phyloP scores from a whole-genome alignment of 192 early-diverging fungal species.

The Gryganskiella cystojenkinii region DNA sequence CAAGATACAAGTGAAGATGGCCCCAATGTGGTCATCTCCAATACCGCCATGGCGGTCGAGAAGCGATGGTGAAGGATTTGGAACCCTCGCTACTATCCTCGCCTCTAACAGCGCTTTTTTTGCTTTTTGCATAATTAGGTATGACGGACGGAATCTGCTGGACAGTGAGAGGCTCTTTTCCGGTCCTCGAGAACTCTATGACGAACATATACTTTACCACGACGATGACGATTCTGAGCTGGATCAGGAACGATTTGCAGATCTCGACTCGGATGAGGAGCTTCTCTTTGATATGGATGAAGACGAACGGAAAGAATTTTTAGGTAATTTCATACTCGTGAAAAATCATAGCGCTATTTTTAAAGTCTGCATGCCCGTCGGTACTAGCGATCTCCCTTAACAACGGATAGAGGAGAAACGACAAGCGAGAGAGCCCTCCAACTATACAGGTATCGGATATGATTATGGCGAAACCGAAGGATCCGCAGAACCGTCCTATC shows the following conservation, averaged over 20 bases:
- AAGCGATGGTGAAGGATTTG: too few relatives aligned
- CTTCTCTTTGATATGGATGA: conserved; percentile 62
- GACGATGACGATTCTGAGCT: neutral
- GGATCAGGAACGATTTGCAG: conserved; percentile 66
- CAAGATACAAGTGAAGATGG: too few relatives aligned
- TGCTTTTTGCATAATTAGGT: conserved; percentile 51
- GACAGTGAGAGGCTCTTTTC: conserved; percentile 52
- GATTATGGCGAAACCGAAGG: conserved; percentile 22
- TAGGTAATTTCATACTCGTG: conserved; percentile 47
- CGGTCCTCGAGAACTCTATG: conserved; percentile 13
- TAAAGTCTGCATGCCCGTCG: neutral
- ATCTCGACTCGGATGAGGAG: conserved; percentile 72
- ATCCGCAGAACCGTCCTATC: conserved; percentile 23
- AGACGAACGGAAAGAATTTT: conserved; percentile 60
- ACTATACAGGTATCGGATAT: conserved; percentile 25
- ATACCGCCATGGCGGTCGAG: too few relatives aligned
- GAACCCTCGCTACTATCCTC: too few relatives aligned
- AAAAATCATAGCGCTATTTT: neutral
- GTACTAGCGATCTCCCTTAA: neutral
- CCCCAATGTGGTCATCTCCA: too few relatives aligned
- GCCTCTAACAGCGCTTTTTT: neutral
- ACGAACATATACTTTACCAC: conserved; percentile 8
- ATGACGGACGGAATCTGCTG: conserved; percentile 70
- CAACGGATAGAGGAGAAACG: conserved; percentile 12
- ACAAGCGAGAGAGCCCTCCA: conserved; percentile 5